Evolutionary conservation across 2,329 filamentous ascomycete genomes (phyloP).

Genomic region (Fusarium pseudocircinatum): DNA sequence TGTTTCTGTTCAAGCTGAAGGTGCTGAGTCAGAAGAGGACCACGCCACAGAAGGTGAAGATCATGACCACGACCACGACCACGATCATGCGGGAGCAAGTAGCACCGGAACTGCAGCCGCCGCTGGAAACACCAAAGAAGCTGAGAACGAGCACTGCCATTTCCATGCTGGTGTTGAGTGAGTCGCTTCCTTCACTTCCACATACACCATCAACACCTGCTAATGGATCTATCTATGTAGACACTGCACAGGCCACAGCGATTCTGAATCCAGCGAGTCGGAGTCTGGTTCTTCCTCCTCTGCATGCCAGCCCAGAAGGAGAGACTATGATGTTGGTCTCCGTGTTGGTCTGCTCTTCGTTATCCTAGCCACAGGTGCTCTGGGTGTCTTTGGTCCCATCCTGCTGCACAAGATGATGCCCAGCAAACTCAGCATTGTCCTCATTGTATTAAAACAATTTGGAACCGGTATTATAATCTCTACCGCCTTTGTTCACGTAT

Average conservation of each 20-base stretch:
- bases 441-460: constrained; percentile 76
- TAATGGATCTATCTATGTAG: constrained; percentile 43
- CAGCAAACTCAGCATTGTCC: constrained; percentile 57
- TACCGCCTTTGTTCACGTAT: constrained; percentile 74
- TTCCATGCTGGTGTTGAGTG: constrained; percentile 81
- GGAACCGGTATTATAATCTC: constrained; percentile 78
- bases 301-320: constrained; percentile 57
- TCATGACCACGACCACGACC: constrained; percentile 25
- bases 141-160: constrained; percentile 65
- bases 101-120: not conserved
- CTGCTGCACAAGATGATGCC: constrained; percentile 68
- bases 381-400: constrained; percentile 76
- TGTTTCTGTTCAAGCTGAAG: constrained; percentile 62
- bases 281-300: constrained; percentile 41
- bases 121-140: constrained; percentile 1
- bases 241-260: constrained; percentile 66
- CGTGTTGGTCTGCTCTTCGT: constrained; percentile 78
- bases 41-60: constrained; percentile 26
- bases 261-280: constrained; percentile 36
- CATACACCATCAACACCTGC: not conserved
- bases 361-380: constrained; percentile 72
- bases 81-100: constrained; percentile 22
- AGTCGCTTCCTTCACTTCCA: constrained; percentile 41
- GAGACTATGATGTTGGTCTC: constrained; percentile 73
- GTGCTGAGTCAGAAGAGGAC: constrained; percentile 37